These are phyloP conservation scores for Capillidium rhysosporum DNA, from an alignment of 371 early-diverging fungal species.

Conservation along the genomic window DNA sequence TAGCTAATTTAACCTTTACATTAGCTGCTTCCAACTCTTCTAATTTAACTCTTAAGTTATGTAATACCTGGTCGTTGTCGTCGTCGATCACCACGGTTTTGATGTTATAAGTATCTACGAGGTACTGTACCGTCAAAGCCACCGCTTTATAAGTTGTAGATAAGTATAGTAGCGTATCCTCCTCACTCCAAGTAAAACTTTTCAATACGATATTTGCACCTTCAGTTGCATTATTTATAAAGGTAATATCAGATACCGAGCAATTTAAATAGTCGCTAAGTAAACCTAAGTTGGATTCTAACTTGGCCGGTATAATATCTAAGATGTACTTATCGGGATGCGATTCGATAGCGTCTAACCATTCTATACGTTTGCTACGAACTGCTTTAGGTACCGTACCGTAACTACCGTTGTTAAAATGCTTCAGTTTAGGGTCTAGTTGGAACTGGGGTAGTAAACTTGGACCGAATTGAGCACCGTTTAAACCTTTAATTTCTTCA, in stretches of 20 bases:
- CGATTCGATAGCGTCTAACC: constrained; percentile 6
- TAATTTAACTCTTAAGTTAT: background rate
- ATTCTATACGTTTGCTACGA: background rate
- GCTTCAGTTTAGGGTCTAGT: constrained; percentile 1
- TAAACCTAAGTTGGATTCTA: constrained; percentile 11
- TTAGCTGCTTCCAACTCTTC: background rate
- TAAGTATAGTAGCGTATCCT: constrained; percentile 16
- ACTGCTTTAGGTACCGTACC: constrained; percentile 8
- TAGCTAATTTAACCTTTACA: constrained; percentile 14
- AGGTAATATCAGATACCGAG: constrained; percentile 14
- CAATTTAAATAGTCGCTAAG: constrained; percentile 13
- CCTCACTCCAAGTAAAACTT: constrained; percentile 11
- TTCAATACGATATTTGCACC: constrained; percentile 17
- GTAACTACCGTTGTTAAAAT: constrained; percentile 10
- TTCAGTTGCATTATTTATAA: constrained; percentile 15
- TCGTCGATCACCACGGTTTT: constrained; percentile 13
- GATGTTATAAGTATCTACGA: constrained; percentile 12
- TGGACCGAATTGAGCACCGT: background rate
- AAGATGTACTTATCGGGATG: constrained; percentile 7
- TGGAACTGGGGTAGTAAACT: background rate
- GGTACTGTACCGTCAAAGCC: constrained; percentile 14
- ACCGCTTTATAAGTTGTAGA: constrained; percentile 26
- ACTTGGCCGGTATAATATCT: constrained; percentile 3
- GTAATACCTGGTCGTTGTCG: constrained; percentile 10
- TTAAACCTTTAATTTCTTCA: no score